Evolutionary conservation across 2,329 filamentous ascomycete genomes (phyloP), one percentile per base, ranked within the genome.

Genomic region (Reticulascus tulasneorum): DNA sequence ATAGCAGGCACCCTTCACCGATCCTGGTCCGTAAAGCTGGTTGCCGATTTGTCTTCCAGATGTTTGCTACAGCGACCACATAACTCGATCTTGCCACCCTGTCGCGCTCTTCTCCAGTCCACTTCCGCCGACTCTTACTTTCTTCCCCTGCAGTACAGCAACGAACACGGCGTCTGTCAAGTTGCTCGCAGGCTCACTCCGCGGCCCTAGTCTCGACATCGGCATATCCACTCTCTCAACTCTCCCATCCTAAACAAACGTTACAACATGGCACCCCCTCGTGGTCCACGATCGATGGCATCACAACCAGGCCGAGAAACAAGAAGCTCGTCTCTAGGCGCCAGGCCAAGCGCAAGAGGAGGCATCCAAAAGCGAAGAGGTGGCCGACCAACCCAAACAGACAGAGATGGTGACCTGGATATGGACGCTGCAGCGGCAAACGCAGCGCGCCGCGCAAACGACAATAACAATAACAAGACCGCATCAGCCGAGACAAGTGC

Each of bases 371-470:
- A 77, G 53, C 69, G 69, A 30, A 68, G 66, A 24, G 54, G 52
- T 9, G 55, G 55, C 25, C 45, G 49, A 15, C 37, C 52, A 5
- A 48, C 51, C 4, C 67, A 62, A 42, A 53, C 66, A 31, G 76
- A 79, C 48, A 60, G 65, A 35, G 76, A 79, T 60, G 76, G 76
- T 21, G 76, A 80, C 48, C 63, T 80, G n/a, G 66, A 75, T 21
- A 80, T 80, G 76, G 71, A 71, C 45, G 58, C 55, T 12, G 38
- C 32, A 8, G 35, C 24, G 20, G 35, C 21, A 36, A 29, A 33
- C 30, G 46, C 55, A 15, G 52, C 51, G 29, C 52, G 58, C 45
- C 56, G 62, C 38, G 42, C 54, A 33, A 42, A 40, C n/a, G 59
- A 56, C 37, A 61, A 52, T 47, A 26, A 53, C 19, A 42, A 40